These are phyloP conservation scores for Tremella fuciformis DNA, from an alignment of 768 basidiomycete genomes.

Conservation along the genomic window DNA sequence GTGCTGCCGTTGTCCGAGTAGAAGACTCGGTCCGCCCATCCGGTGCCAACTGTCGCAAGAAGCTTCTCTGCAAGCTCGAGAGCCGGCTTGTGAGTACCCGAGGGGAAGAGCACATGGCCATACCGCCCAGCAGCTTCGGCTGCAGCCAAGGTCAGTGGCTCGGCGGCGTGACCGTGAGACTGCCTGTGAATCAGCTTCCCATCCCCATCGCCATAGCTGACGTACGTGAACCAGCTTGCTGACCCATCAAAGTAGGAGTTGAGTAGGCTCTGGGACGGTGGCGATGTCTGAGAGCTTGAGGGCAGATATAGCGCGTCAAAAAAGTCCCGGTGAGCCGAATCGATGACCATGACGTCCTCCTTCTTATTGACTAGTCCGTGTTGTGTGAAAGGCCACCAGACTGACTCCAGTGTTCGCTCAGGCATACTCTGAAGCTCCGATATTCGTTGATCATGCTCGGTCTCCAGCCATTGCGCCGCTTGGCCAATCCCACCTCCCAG, in stretches of 20 bases:
- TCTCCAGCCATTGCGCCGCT: conserved; percentile 63
- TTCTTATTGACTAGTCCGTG: conserved; percentile 64
- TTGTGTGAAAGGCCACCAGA: conserved; percentile 99
- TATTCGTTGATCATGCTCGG: conserved; percentile 65
- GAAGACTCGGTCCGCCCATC: conserved; percentile 88
- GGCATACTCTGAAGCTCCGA: conserved; percentile 74
- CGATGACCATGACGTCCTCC: conserved; percentile 79
- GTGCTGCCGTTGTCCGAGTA: conserved; percentile 95
- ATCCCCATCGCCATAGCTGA: not conserved
- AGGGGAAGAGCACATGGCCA: conserved; percentile 95
- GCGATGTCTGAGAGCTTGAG: not conserved
- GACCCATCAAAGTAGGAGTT: conserved; percentile 79
- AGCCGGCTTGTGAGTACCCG: conserved; percentile 80
- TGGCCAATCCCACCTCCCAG: conserved; percentile 52
- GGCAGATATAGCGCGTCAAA: conserved; percentile 65
- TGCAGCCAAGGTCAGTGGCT: conserved; percentile 75
- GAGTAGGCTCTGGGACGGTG: conserved; percentile 49
- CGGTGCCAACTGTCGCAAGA: conserved; percentile 68
- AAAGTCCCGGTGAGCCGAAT: conserved; percentile 81
- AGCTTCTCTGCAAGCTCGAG: conserved; percentile 77
- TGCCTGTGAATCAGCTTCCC: conserved; percentile 57
- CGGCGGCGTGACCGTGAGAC: conserved; percentile 75
- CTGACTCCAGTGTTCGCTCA: conserved; percentile 65
- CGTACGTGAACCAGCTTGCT: conserved; percentile 88
- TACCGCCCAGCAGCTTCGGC: conserved; percentile 88